Evolutionary conservation across 1,284 basidiomycete species (phyloP), one percentile per base, ranked within the genome.

Genomic region (Cystobasidium slooffiae): DNA sequence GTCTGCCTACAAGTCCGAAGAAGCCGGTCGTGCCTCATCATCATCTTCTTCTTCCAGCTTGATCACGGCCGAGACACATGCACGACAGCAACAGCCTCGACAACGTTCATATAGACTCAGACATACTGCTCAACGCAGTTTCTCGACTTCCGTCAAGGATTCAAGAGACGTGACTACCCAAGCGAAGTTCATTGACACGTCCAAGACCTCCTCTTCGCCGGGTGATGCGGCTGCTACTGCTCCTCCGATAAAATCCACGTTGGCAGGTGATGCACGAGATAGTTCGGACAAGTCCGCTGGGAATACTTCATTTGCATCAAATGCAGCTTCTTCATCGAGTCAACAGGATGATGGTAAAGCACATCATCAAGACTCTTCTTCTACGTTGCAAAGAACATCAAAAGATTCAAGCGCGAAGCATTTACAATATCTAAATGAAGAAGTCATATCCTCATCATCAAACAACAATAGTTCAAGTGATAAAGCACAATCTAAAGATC

Each of bases 401-500:
- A 39, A 52, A 18, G 24, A n/a, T 41, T 31, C 20, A 49, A 18
- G 20, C n/a, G 31, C 5, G 9, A 14, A 47, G n/a, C 41, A 44
- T 22, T 24, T 66, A 53, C 39, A 66, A 51, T 47, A 66, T 47
- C 64, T 66, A 4, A 66, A 47, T 12, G 64, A 66, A 43, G 64
- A 66, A 66, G 64, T 66, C 3, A 20, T 53, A 49, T 43, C 41
- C 18, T 37, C 51, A 46, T 22, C 24, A 43, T 39, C 68, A 24
- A 39, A 7, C 20, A 63, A 44, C 18, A 53, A 62, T n/a, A n/a
- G n/a, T 14, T 22, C 20, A 39, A 56, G 14, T 22, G n/a, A 16
- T 10, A 58, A 31, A 53, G 39, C 24, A 14, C 64, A 46, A 6
- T 12, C 64, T 1, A 65, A 75, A 22, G 79, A 79, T 46, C 74